Evolutionary conservation across 192 early-diverging fungal species (phyloP).

Genomic region (Phlyctochytrium arcticum): DNA sequence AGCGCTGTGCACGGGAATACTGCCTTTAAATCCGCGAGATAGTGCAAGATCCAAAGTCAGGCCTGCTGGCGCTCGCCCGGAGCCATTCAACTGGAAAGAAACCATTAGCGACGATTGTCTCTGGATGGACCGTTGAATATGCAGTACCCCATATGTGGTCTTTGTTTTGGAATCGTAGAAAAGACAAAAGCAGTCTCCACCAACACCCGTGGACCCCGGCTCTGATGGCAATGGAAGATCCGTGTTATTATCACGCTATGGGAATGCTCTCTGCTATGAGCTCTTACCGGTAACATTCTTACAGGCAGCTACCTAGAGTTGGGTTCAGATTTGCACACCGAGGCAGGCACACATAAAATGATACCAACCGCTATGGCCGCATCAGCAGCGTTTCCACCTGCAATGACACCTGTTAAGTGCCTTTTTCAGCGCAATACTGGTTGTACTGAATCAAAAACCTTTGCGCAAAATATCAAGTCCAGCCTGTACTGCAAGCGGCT

Average conservation of each 20-base stretch:
- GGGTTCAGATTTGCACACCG: too few species aligned
- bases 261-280: too few species aligned
- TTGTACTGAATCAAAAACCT: too few species aligned
- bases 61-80: conserved; percentile 44
- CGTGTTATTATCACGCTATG: too few species aligned
- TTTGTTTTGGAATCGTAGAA: conserved; percentile 63
- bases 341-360: too few species aligned
- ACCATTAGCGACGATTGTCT: too few species aligned
- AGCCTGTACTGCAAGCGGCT: conserved; percentile 67
- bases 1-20: conserved; percentile 23
- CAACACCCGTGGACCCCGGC: conserved; percentile 71
- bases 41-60: conserved; percentile 51
- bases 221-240: too few species aligned
- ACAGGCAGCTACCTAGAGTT: conserved; percentile 44
- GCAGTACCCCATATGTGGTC: conserved; percentile 36
- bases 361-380: conserved; percentile 44
- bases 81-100: conserved; percentile 32
- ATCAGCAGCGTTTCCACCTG: conserved; percentile 71
- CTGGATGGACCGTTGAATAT: too few species aligned
- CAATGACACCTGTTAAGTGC: too few species aligned
- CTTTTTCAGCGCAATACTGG: too few species aligned
- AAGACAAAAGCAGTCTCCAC: conserved; percentile 77
- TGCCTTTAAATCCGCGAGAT: conserved; percentile 33
- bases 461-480: conserved; percentile 57
- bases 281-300: conserved; percentile 61